A percentile compares a stretch with the other conserved stretches of the same genome.
phyloP scores from a whole-genome alignment of 306 rosid species.

The Erythrophleum fordii region DNA sequence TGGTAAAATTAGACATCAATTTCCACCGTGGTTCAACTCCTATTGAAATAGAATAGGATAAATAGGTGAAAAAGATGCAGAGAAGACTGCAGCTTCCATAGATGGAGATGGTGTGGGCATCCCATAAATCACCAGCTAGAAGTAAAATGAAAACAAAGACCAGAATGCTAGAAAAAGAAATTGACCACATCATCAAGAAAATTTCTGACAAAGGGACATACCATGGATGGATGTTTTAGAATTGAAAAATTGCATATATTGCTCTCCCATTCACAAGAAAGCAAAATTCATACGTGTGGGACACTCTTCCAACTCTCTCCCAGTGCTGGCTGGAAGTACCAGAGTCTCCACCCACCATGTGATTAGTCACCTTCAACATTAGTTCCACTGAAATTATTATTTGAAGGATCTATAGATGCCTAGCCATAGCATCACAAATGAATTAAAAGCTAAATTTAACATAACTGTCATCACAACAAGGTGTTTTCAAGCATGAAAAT shows the following conservation, averaged over 20 bases:
- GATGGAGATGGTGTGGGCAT: background rate
- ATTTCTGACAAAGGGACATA: conserved; percentile 42
- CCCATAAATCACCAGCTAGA: background rate
- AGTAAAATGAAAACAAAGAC: conserved; percentile 2
- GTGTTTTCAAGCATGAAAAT: too few relatives aligned
- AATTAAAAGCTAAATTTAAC: too few relatives aligned
- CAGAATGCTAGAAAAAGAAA: conserved; percentile 7
- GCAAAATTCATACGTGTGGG: conserved; percentile 70
- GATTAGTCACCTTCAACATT: conserved; percentile 82
- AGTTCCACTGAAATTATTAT: conserved; percentile 30
- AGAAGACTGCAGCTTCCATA: background rate
- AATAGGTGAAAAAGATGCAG: background rate
- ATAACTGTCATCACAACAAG: too few relatives aligned
- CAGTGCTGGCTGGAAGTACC: conserved; percentile 89
- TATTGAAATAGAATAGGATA: background rate
- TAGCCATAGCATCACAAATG: conserved; percentile 17
- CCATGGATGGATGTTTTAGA: conserved; percentile 75
- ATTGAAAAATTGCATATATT: conserved; percentile 48
- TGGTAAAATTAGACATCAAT: conserved; percentile 20
- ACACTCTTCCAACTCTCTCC: conserved; percentile 94
- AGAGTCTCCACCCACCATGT: conserved; percentile 84
- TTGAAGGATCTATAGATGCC: conserved; percentile 10
- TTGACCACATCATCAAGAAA: background rate
- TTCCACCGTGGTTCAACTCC: conserved; percentile 14
- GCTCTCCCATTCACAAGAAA: conserved; percentile 61